Conservation (phyloP, 371 early-diverging fungal genomes). For the Rhizomucor pusillus region DNA sequence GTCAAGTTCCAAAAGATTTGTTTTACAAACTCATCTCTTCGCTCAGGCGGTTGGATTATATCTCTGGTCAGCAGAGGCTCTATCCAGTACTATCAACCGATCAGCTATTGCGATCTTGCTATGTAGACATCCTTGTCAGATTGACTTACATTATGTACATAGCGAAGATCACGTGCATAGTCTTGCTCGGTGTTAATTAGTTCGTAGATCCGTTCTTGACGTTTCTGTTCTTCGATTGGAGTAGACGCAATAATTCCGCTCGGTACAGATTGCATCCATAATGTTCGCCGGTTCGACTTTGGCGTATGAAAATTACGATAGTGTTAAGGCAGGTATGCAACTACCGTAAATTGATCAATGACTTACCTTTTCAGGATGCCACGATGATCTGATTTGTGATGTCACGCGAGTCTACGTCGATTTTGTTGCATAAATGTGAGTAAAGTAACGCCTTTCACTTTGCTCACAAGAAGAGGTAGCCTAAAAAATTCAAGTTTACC, state of each 20-base stretch:
- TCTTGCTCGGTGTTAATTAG: conserved; percentile 83
- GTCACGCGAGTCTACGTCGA: too few relatives aligned
- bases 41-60: conserved; percentile 56
- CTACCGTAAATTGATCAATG: neutral
- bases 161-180: conserved; percentile 70
- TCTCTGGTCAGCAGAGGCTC: conserved; percentile 66
- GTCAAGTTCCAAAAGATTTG: conserved; percentile 82
- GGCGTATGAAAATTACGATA: too few relatives aligned
- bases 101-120: neutral
- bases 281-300: conserved; percentile 7
- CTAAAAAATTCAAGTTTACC: too few relatives aligned
- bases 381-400: too few relatives aligned
- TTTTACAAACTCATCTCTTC: conserved; percentile 68
- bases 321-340: conserved; percentile 22
- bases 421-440: too few relatives aligned
- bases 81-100: conserved; percentile 48
- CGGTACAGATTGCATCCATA: conserved; percentile 22
- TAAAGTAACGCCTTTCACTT: too few relatives aligned
- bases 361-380: too few relatives aligned
- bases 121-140: neutral
- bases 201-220: conserved; percentile 90
- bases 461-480: too few relatives aligned
- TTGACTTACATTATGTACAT: conserved; percentile 22
- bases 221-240: conserved; percentile 62
- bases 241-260: conserved; percentile 18